Evolutionary conservation across 139 green algal species (phyloP).

Genomic region (Medakamo hakoo): DNA sequence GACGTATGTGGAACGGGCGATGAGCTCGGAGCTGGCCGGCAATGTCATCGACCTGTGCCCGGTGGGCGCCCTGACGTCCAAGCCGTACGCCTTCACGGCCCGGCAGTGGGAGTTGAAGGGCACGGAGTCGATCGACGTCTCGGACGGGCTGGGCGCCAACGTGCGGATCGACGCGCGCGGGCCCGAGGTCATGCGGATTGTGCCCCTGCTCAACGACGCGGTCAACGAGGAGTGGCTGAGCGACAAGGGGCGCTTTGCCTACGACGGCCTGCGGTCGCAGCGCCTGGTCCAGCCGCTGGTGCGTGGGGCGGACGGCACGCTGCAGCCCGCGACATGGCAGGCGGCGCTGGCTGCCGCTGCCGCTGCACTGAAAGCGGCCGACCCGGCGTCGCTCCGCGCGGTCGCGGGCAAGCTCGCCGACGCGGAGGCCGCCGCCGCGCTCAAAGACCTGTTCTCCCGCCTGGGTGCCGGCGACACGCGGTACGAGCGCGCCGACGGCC

Average conservation of each 20-base stretch:
- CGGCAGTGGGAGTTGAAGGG: conserved; percentile 90
- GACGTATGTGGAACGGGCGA: conserved; percentile 89
- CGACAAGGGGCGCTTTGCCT: conserved; percentile 94
- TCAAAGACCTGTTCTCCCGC: conserved; percentile 59
- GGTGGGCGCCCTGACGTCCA: conserved; percentile 91
- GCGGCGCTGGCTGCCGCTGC: conserved; percentile 49
- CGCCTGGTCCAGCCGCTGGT: conserved; percentile 76
- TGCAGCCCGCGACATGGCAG: conserved; percentile 50
- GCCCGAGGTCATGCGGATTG: conserved; percentile 82
- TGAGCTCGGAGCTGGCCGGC: conserved; percentile 80
- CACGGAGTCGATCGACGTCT: conserved; percentile 87
- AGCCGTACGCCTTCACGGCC: conserved; percentile 92
- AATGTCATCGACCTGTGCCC: conserved; percentile 99
- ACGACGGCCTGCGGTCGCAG: conserved; percentile 88
- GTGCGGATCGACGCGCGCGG: conserved; percentile 76
- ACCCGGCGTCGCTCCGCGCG: conserved; percentile 56
- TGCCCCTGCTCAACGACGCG: conserved; percentile 81
- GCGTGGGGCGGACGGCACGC: conserved; percentile 14
- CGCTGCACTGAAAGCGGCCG: conserved; percentile 21
- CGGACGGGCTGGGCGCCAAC: conserved; percentile 73
- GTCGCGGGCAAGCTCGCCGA: conserved; percentile 84
- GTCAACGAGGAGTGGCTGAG: conserved; percentile 99
- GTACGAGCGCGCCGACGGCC: conserved; percentile 27
- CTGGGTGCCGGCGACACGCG: conserved; percentile 57
- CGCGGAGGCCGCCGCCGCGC: conserved; percentile 76